Percentiles rank a stretch among this genome's conserved stretches.
These are phyloP conservation scores for Hyparrhenia diplandra DNA, from an alignment of 176 grass and related monocot species.

Conservation along the genomic window DNA sequence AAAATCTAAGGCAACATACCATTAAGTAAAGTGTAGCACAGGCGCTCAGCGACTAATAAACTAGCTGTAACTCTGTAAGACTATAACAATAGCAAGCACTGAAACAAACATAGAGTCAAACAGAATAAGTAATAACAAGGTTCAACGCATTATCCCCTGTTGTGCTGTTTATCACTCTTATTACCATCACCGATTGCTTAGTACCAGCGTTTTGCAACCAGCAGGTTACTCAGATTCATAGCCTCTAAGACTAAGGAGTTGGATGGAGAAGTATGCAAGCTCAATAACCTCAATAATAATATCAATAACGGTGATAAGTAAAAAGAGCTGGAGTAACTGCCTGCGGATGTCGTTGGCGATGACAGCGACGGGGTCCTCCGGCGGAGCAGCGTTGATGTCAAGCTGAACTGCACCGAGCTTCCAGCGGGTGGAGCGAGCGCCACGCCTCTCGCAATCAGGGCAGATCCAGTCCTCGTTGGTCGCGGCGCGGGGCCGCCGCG, in stretches of 20 bases:
- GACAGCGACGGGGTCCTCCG: conserved; percentile 41
- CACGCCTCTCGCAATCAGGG: conserved; percentile 59
- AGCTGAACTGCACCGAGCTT: conserved; percentile 53
- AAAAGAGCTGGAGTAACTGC: conserved; percentile 36
- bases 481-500: conserved; percentile 28
- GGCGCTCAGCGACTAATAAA: too few relatives aligned
- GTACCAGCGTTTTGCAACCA: not conserved
- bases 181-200: not conserved
- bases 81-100: not conserved
- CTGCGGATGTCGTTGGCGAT: conserved; percentile 31
- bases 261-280: too few relatives aligned
- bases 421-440: conserved; percentile 64
- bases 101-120: conserved; percentile 1
- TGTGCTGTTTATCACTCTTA: not conserved
- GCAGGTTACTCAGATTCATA: too few relatives aligned
- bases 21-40: not conserved
- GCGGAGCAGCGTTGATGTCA: conserved; percentile 79
- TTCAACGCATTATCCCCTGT: not conserved
- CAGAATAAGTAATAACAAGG: conserved; percentile 24
- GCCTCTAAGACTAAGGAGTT: too few relatives aligned
- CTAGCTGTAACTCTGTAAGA: not conserved
- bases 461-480: conserved; percentile 87
- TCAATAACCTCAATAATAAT: not conserved
- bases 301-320: not conserved
- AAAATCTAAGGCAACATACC: not conserved